phyloP scores from a whole-genome alignment of 257 asterid species.

The Penstemon newberryi region DNA sequence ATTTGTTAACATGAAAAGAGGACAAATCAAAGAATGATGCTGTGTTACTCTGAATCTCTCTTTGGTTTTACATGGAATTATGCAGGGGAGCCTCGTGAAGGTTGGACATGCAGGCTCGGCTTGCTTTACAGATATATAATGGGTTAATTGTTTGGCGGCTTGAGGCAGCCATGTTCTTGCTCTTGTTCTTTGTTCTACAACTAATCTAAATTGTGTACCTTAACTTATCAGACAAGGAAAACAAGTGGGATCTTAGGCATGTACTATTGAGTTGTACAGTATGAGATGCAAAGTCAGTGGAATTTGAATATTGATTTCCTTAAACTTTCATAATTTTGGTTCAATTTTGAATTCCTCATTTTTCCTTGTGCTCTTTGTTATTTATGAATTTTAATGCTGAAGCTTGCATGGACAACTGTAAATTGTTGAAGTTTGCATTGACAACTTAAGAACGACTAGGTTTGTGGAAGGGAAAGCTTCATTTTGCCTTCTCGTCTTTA shows the following conservation, averaged over 20 bases:
- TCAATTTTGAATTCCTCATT: neutral
- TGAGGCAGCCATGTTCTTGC: slow-evolving; percentile 1
- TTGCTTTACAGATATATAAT: neutral
- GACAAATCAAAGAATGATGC: slow-evolving; percentile 15
- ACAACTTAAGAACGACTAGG: too few species aligned
- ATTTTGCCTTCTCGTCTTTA: too few species aligned
- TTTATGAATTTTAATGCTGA: too few species aligned
- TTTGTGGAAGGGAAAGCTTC: too few species aligned
- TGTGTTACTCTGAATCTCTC: slow-evolving; percentile 6
- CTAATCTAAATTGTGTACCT: slow-evolving; percentile 3
- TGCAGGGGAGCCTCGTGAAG: slow-evolving; percentile 14
- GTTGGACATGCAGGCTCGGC: too few species aligned
- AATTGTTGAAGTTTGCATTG: too few species aligned
- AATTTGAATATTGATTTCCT: neutral
- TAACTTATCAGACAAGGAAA: slow-evolving; percentile 5
- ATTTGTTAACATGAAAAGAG: slow-evolving; percentile 3
- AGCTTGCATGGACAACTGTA: too few species aligned
- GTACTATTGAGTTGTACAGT: slow-evolving; percentile 23
- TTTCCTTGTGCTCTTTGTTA: neutral
- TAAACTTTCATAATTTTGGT: neutral
- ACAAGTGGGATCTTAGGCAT: slow-evolving; percentile 22
- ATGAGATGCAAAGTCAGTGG: slow-evolving; percentile 19
- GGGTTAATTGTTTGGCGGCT: slow-evolving; percentile 20
- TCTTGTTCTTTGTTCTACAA: slow-evolving; percentile 2
- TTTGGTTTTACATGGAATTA: neutral